These are phyloP conservation scores for Boletellus deceptivus DNA, from an alignment of 1,284 basidiomycete species.

Conservation along the genomic window DNA sequence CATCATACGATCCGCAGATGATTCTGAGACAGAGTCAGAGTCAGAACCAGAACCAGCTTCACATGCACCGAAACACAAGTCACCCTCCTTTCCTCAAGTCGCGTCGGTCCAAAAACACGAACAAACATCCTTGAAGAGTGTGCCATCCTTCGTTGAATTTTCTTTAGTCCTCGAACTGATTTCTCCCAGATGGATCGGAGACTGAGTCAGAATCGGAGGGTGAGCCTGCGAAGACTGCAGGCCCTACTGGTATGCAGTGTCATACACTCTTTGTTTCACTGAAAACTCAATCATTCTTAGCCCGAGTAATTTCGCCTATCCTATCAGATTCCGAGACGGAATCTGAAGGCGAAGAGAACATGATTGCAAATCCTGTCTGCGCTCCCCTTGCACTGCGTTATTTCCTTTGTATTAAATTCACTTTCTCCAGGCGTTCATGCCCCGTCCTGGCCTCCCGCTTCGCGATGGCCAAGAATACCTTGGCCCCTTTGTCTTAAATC, in stretches of 20 bases:
- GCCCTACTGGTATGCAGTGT: constrained; percentile 5
- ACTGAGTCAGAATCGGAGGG: constrained; percentile 47
- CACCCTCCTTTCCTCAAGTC: constrained; percentile 12
- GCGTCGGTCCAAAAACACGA: constrained; percentile 18
- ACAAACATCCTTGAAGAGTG: constrained; percentile 19
- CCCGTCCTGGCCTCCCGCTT: constrained; percentile 55
- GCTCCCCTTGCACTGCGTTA: not conserved
- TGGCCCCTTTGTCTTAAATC: constrained; percentile 49
- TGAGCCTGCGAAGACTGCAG: constrained; percentile 9
- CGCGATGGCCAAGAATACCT: constrained; percentile 40
- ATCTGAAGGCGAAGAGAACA: constrained; percentile 44
- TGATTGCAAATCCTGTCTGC: constrained; percentile 23
- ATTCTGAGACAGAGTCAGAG: constrained; percentile 47
- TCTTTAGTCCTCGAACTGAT: not conserved
- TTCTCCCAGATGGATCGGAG: constrained; percentile 32
- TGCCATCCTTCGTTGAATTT: not conserved
- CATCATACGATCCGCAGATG: constrained; percentile 14
- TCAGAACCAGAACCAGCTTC: constrained; percentile 26
- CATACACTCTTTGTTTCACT: not conserved
- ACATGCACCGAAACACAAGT: constrained; percentile 25
- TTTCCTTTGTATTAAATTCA: not conserved
- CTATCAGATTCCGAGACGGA: constrained; percentile 41
- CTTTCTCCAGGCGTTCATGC: constrained; percentile 35
- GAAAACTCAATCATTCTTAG: not conserved
- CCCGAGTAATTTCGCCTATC: constrained; percentile 2